These are phyloP conservation scores for Bipolaris bicolor DNA, from an alignment of 2,329 filamentous ascomycete species.

Conservation along the genomic window DNA sequence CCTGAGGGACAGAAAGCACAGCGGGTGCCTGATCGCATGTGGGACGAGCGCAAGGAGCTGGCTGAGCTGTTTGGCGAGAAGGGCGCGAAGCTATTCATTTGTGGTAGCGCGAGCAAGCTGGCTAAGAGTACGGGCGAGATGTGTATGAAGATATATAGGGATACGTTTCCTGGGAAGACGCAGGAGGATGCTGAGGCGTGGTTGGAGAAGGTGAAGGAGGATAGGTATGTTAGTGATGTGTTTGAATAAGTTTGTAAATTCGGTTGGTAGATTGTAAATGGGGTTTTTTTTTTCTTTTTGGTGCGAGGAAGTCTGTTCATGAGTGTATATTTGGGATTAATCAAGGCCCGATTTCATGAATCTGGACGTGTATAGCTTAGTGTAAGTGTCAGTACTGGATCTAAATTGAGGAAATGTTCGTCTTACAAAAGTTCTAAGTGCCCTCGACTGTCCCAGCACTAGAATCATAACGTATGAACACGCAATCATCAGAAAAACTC, in stretches of 20 bases:
- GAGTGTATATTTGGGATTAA: not conserved
- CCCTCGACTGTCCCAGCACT: too few species aligned
- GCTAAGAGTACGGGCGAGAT: conserved; percentile 46
- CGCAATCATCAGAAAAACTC: too few species aligned
- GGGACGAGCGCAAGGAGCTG: conserved; percentile 53
- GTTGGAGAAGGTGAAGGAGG: conserved; percentile 11
- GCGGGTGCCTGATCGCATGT: conserved; percentile 59
- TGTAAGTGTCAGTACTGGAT: too few species aligned
- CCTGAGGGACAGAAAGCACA: conserved; percentile 63
- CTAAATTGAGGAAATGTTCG: too few species aligned
- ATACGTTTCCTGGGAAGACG: conserved; percentile 8
- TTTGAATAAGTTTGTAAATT: conserved; percentile 5
- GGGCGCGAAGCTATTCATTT: conserved; percentile 65
- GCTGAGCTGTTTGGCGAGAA: conserved; percentile 49
- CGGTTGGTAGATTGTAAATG: not conserved
- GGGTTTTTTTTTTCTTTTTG: not conserved
- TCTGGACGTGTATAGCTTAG: not conserved
- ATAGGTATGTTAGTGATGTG: conserved; percentile 14
- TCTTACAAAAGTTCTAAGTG: too few species aligned
- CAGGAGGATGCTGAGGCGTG: conserved; percentile 7
- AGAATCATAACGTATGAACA: too few species aligned
- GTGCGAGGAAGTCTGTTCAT: not conserved
- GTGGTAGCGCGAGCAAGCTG: conserved; percentile 60
- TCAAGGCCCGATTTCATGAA: too few species aligned
- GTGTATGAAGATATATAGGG: conserved; percentile 26